Conservation (phyloP, 116 monocot genomes). For the Trichopus zeylanicus region DNA sequence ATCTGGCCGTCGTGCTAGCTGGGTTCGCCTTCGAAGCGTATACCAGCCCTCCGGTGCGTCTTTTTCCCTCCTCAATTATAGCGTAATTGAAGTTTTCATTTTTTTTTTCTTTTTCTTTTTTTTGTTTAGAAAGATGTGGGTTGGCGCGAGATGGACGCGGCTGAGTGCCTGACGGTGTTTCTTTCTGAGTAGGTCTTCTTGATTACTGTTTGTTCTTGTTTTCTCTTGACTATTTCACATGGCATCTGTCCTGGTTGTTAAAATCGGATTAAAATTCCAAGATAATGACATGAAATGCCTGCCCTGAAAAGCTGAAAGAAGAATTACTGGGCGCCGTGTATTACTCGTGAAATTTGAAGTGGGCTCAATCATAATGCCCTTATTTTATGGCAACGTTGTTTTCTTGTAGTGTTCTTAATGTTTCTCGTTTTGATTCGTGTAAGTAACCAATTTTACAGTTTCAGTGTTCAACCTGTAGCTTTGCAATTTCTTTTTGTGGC, state of each 20-base stretch:
- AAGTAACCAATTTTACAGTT: too few species aligned
- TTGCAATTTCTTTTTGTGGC: too few species aligned
- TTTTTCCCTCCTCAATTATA: not conserved
- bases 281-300: too few species aligned
- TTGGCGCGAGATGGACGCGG: constrained; percentile 64
- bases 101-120: not conserved
- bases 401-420: too few species aligned
- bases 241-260: not conserved
- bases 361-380: too few species aligned
- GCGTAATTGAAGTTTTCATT: not conserved
- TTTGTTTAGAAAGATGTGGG: constrained; percentile 48
- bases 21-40: constrained; percentile 97
- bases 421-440: too few species aligned
- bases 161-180: constrained; percentile 79
- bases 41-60: constrained; percentile 60
- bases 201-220: not conserved
- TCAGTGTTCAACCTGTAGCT: too few species aligned
- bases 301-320: too few species aligned
- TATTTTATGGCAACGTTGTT: too few species aligned
- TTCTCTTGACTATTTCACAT: not conserved
- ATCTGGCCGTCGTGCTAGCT: constrained; percentile 87
- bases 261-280: too few species aligned
- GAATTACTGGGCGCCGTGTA: too few species aligned
- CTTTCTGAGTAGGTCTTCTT: constrained; percentile 60
- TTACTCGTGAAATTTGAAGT: too few species aligned